These are phyloP conservation scores for Pezicula carpinea DNA, from an alignment of 2,329 filamentous ascomycete species.

Conservation along the genomic window DNA sequence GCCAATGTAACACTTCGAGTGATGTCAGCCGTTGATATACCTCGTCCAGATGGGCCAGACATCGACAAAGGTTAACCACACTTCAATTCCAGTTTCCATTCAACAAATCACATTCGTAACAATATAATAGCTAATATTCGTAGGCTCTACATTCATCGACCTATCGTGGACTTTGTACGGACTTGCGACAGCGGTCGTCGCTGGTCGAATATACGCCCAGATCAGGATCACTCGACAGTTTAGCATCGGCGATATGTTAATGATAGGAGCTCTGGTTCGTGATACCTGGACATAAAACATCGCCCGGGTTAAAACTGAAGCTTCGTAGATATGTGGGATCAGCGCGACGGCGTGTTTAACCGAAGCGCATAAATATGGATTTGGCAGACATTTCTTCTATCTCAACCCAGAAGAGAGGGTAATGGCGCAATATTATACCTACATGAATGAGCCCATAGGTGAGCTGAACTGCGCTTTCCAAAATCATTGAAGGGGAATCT, in stretches of 20 bases:
- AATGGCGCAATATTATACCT: background rate
- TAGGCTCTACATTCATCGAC: background rate
- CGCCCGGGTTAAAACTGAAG: background rate
- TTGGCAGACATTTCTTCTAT: slow-evolving; percentile 7
- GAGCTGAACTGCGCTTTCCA: background rate
- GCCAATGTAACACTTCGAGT: no score
- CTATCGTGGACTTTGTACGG: slow-evolving; percentile 2
- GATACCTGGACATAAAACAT: background rate
- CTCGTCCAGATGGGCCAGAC: slow-evolving; percentile 3
- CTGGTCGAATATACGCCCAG: slow-evolving; percentile 3
- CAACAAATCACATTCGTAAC: background rate
- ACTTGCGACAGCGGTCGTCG: background rate
- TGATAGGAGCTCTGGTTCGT: slow-evolving; percentile 4
- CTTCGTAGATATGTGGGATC: background rate
- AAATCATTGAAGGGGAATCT: background rate
- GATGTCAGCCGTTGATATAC: background rate
- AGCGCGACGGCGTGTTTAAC: background rate
- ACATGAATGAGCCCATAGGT: background rate
- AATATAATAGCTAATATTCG: background rate
- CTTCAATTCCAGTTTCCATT: background rate
- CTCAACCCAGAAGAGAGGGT: background rate
- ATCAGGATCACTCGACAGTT: slow-evolving; percentile 2
- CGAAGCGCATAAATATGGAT: slow-evolving; percentile 1
- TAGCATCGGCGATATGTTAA: slow-evolving; percentile 4
- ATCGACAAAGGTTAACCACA: slow-evolving; percentile 4